Percentiles rank a stretch among this genome's conserved stretches.
Conservation (phyloP, 2,329 filamentous ascomycete genomes). For the Trichoderma hamatum region DNA sequence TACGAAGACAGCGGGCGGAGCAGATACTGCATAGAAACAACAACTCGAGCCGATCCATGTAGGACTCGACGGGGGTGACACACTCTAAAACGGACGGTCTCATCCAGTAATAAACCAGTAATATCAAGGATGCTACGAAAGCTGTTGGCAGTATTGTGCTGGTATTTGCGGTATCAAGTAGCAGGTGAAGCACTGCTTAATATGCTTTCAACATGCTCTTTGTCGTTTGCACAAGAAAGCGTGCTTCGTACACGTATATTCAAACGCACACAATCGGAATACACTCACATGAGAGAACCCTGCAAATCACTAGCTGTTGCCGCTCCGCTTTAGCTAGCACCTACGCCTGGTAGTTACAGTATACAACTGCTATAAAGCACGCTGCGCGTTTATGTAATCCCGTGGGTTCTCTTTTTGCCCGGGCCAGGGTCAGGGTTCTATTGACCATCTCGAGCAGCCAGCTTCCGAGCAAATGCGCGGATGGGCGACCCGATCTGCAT, state of each 20-base stretch:
- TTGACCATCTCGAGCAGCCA: slow-evolving; percentile 10
- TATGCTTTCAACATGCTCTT: not conserved
- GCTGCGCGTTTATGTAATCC: slow-evolving; percentile 10
- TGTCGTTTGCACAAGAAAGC: not conserved
- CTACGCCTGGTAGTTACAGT: not conserved
- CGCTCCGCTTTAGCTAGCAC: slow-evolving; percentile 1
- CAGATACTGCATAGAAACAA: slow-evolving; percentile 14
- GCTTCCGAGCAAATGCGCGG: slow-evolving; percentile 20
- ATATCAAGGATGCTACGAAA: not conserved
- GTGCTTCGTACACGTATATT: not conserved
- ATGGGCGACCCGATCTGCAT: slow-evolving; percentile 21
- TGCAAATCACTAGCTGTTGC: slow-evolving; percentile 4
- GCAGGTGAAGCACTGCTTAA: not conserved
- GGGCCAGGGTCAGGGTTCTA: slow-evolving; percentile 10
- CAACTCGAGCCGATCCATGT: slow-evolving; percentile 22
- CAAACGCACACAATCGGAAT: slow-evolving; percentile 13
- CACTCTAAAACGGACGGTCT: slow-evolving; percentile 19
- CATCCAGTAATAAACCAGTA: slow-evolving; percentile 11
- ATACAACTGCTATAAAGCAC: not conserved
- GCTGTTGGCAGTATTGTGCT: too few species aligned
- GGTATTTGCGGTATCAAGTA: too few species aligned
- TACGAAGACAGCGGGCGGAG: not conserved
- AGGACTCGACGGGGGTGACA: slow-evolving; percentile 13
- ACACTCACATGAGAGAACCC: slow-evolving; percentile 10
- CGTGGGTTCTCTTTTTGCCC: not conserved